These are phyloP conservation scores for Inosperma sp. DNA, from an alignment of 768 basidiomycete species.

Conservation along the genomic window DNA sequence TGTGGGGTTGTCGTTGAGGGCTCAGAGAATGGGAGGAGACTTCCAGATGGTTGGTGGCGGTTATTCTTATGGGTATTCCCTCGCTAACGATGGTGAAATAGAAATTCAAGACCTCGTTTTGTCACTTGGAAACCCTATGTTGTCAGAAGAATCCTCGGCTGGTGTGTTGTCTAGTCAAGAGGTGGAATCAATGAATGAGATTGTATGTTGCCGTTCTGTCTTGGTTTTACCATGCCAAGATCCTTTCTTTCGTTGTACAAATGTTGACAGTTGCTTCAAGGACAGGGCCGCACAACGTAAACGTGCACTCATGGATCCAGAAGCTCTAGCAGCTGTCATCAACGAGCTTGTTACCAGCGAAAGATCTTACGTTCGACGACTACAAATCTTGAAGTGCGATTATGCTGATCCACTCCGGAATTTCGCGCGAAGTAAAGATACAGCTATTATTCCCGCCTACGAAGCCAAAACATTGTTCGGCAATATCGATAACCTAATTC, in stretches of 20 bases:
- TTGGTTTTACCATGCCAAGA: neutral
- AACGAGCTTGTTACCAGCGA: slow-evolving; percentile 89
- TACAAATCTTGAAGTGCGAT: slow-evolving; percentile 76
- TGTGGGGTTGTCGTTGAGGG: slow-evolving; percentile 89
- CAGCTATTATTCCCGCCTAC: slow-evolving; percentile 82
- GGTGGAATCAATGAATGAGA: slow-evolving; percentile 25
- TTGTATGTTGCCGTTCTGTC: slow-evolving; percentile 36
- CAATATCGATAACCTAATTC: slow-evolving; percentile 85
- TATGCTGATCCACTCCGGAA: slow-evolving; percentile 89
- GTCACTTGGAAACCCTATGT: slow-evolving; percentile 67
- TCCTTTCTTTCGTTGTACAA: slow-evolving; percentile 5
- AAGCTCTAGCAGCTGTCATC: slow-evolving; percentile 67
- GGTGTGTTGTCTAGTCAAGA: slow-evolving; percentile 39
- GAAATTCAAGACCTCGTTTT: slow-evolving; percentile 77
- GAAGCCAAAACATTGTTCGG: slow-evolving; percentile 93
- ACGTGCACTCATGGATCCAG: slow-evolving; percentile 54
- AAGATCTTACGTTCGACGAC: slow-evolving; percentile 78
- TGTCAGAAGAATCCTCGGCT: slow-evolving; percentile 42
- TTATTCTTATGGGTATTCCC: slow-evolving; percentile 7
- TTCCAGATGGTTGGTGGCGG: slow-evolving; percentile 54
- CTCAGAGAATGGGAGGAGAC: slow-evolving; percentile 62
- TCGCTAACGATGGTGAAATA: slow-evolving; percentile 26
- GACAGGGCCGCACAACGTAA: slow-evolving; percentile 43
- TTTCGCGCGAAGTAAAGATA: slow-evolving; percentile 80
- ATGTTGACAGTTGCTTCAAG: slow-evolving; percentile 27